phyloP scores from a whole-genome alignment of 2,329 filamentous ascomycete species.

The Pyrenophora tritici-repentis region DNA sequence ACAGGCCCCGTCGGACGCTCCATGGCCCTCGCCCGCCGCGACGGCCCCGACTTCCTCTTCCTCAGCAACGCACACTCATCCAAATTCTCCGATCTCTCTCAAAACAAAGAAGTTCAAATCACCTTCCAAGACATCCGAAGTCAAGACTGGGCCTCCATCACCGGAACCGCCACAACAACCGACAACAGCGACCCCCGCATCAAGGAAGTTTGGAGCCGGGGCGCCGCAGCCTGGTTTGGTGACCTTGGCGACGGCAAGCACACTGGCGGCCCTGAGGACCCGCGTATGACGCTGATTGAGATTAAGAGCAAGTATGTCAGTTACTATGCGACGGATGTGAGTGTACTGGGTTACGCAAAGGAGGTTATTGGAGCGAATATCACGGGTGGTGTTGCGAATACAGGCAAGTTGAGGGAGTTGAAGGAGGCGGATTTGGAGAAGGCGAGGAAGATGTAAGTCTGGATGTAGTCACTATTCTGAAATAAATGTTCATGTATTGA shows the following conservation, averaged over 20 bases:
- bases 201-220: conserved; percentile 53
- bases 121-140: conserved; percentile 54
- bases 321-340: conserved; percentile 48
- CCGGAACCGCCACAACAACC: conserved; percentile 50
- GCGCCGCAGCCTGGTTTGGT: conserved; percentile 55
- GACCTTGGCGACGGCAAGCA: conserved; percentile 57
- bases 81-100: conserved; percentile 54
- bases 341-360: conserved; percentile 46
- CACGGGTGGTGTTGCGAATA: conserved; percentile 49
- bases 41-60: conserved; percentile 58
- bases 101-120: conserved; percentile 51
- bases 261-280: conserved; percentile 53
- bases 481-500: too few species aligned
- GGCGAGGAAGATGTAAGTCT: conserved; percentile 34
- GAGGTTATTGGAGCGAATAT: conserved; percentile 47
- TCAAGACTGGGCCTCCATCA: conserved; percentile 56
- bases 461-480: conserved; percentile 20
- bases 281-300: conserved; percentile 52
- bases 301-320: conserved; percentile 48
- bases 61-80: conserved; percentile 54
- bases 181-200: conserved; percentile 55
- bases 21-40: conserved; percentile 62
- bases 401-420: conserved; percentile 51
- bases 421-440: conserved; percentile 56
- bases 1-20: conserved; percentile 51